These are phyloP conservation scores for Phialophora expanda DNA, from an alignment of 2,329 filamentous ascomycete genomes.

Conservation along the genomic window DNA sequence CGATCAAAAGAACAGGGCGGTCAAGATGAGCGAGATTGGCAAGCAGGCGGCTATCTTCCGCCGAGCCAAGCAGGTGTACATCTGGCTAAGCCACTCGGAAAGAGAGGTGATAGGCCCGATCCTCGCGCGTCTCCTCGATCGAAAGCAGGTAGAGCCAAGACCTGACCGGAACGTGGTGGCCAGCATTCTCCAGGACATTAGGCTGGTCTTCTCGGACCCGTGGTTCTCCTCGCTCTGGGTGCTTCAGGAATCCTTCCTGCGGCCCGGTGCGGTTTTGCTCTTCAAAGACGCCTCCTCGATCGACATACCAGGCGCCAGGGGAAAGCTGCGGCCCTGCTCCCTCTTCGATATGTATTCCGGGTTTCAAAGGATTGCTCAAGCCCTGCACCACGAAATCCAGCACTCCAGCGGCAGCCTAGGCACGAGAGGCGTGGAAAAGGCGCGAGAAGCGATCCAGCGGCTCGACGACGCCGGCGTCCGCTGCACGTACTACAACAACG, in stretches of 20 bases:
- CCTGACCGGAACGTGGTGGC: background rate
- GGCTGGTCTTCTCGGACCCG: background rate
- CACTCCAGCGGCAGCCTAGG: background rate
- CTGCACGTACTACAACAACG: background rate
- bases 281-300: background rate
- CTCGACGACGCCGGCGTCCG: background rate
- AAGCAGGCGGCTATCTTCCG: conserved; percentile 3
- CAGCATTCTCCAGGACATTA: background rate
- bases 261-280: background rate
- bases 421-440: background rate
- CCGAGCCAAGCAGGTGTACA: background rate
- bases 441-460: background rate
- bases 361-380: background rate
- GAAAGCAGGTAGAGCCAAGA: too few species aligned
- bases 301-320: background rate
- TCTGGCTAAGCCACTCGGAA: background rate
- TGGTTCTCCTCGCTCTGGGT: conserved; percentile 4
- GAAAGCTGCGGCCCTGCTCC: background rate
- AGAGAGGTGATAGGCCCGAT: background rate
- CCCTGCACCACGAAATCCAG: background rate
- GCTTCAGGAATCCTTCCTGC: background rate
- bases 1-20: background rate
- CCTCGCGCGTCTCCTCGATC: background rate
- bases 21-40: conserved; percentile 8
- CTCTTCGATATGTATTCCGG: background rate